A percentile compares a stretch with the other conserved stretches of the same genome.
These are phyloP conservation scores for Boletales sp. DNA, from an alignment of 768 basidiomycete genomes.

Conservation along the genomic window DNA sequence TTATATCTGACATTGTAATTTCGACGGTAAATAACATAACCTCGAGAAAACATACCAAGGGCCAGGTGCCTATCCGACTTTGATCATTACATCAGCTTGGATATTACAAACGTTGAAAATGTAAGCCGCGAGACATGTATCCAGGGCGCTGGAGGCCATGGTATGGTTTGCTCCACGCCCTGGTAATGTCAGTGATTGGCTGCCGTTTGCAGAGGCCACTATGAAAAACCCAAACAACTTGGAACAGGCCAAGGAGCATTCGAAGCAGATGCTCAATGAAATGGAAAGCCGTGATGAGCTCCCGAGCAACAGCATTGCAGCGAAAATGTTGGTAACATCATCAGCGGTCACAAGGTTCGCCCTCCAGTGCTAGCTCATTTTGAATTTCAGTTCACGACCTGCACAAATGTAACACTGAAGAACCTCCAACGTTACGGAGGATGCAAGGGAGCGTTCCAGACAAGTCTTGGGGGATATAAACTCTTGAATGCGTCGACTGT, in stretches of 20 bases:
- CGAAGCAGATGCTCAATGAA: conserved; percentile 22
- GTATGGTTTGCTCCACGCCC: neutral
- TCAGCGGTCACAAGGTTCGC: conserved; percentile 20
- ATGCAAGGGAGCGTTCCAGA: conserved; percentile 11
- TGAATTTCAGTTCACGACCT: neutral
- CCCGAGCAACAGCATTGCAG: conserved; percentile 7
- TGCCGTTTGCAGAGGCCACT: conserved; percentile 16
- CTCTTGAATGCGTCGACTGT: neutral
- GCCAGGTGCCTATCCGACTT: neutral
- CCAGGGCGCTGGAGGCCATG: conserved; percentile 16
- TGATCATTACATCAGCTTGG: neutral
- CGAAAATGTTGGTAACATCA: conserved; percentile 17
- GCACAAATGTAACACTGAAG: conserved; percentile 17
- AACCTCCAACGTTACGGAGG: conserved; percentile 19
- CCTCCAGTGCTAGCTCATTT: no score
- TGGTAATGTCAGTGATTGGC: neutral
- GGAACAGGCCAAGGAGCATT: conserved; percentile 21
- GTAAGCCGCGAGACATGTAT: conserved; percentile 4
- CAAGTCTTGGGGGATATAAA: conserved; percentile 10
- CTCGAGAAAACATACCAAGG: conserved; percentile 9
- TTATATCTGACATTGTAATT: neutral
- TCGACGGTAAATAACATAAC: conserved; percentile 8
- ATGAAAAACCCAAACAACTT: conserved; percentile 25
- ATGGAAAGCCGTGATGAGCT: conserved; percentile 13
- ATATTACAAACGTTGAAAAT: conserved; percentile 19